Conservation (phyloP, 768 basidiomycete species). For the Atractiella rhizophila region DNA sequence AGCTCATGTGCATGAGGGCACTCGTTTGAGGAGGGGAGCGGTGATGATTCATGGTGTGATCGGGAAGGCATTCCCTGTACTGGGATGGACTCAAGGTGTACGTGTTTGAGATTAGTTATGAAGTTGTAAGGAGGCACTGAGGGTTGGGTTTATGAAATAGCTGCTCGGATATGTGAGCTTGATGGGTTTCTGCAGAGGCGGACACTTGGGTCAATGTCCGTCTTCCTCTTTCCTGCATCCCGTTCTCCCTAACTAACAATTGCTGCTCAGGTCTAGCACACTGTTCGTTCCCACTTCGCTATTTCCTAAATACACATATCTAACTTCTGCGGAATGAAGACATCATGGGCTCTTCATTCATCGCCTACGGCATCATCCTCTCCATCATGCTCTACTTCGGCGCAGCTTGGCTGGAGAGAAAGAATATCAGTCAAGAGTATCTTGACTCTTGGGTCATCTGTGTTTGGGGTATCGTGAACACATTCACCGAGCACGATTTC, state of each 20-base stretch:
- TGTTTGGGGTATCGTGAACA: slow-evolving; percentile 41
- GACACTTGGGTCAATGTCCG: slow-evolving; percentile 54
- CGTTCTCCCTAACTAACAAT: too few relatives aligned
- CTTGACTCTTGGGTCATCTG: slow-evolving; percentile 20
- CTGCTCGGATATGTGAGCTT: slow-evolving; percentile 8
- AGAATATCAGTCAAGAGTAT: slow-evolving; percentile 21
- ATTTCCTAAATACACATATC: slow-evolving; percentile 5
- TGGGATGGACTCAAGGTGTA: slow-evolving; percentile 73
- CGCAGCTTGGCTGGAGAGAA: slow-evolving; percentile 35
- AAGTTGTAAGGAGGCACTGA: slow-evolving; percentile 13
- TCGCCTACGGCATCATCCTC: slow-evolving; percentile 62
- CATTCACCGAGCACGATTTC: slow-evolving; percentile 63
- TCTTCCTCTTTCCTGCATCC: slow-evolving; percentile 50
- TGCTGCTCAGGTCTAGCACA: slow-evolving; percentile 6
- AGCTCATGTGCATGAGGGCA: slow-evolving; percentile 59
- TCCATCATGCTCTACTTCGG: slow-evolving; percentile 51
- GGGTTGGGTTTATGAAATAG: neutral
- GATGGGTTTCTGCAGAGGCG: slow-evolving; percentile 54
- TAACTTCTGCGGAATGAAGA: too few relatives aligned
- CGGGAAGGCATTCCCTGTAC: slow-evolving; percentile 55
- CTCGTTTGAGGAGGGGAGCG: slow-evolving; percentile 38
- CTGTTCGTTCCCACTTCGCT: neutral
- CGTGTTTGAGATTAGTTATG: slow-evolving; percentile 53
- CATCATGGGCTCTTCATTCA: slow-evolving; percentile 53
- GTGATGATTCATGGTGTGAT: slow-evolving; percentile 49